phyloP scores from a whole-genome alignment of 208 protist species.

The Leishmania martiniquensis region DNA sequence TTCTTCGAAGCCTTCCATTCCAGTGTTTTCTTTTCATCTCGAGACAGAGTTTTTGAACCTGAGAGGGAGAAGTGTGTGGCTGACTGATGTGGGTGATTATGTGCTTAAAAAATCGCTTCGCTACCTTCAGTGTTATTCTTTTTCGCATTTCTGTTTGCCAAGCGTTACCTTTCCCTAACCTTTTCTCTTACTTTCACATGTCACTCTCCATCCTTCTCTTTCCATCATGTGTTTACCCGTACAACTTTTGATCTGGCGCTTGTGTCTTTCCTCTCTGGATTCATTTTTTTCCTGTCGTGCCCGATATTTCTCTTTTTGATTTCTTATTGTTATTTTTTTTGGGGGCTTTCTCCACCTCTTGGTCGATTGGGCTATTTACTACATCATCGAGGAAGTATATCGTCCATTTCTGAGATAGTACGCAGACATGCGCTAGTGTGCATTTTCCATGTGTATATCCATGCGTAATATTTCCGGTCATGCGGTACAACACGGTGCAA shows the following conservation, averaged over 20 bases:
- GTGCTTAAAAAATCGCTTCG: too few species aligned
- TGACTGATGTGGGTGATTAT: too few species aligned
- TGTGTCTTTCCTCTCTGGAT: background rate
- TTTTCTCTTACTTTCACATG: background rate
- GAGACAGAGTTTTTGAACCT: too few species aligned
- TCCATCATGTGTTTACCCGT: background rate
- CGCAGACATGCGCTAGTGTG: too few species aligned
- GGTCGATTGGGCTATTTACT: background rate
- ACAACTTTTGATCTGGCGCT: background rate
- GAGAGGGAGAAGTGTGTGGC: too few species aligned
- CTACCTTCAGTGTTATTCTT: too few species aligned
- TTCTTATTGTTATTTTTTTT: background rate
- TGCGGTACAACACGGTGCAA: too few species aligned
- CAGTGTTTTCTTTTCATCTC: background rate
- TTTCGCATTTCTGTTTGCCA: background rate
- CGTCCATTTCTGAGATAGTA: too few species aligned
- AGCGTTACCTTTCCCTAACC: background rate
- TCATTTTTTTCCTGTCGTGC: background rate
- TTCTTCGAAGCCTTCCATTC: background rate
- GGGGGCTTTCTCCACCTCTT: background rate
- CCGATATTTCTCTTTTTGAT: background rate
- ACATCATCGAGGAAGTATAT: too few species aligned
- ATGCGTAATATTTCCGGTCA: too few species aligned
- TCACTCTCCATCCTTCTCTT: background rate
- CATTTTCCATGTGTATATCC: too few species aligned